Evolutionary conservation across 2,329 filamentous ascomycete species (phyloP).

Genomic region (Cladosporium sphaerospermum): DNA sequence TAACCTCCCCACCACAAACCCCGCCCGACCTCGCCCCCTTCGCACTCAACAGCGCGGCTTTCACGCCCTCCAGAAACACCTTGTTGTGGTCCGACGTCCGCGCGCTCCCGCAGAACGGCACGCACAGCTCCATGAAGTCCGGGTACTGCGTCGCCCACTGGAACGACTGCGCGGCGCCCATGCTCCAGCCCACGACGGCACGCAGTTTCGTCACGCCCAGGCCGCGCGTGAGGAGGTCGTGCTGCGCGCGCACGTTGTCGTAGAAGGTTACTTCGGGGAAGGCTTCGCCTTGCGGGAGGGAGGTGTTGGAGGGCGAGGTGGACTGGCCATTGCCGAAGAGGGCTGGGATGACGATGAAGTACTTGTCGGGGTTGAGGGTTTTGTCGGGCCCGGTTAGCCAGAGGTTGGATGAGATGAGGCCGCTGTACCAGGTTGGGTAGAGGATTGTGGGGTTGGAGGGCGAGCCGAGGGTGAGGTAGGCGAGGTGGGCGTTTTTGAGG

Average conservation of each 20-base stretch:
- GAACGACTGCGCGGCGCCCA: constrained; percentile 60
- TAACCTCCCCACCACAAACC: constrained; percentile 41
- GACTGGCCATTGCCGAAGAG: constrained; percentile 66
- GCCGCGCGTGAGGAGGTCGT: constrained; percentile 59
- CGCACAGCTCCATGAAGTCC: constrained; percentile 57
- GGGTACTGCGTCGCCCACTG: constrained; percentile 34
- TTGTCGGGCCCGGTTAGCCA: constrained; percentile 66
- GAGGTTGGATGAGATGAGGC: constrained; percentile 62
- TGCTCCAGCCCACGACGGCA: constrained; percentile 63
- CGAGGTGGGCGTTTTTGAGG: constrained; percentile 60
- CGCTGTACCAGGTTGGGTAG: constrained; percentile 73
- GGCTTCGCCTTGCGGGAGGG: constrained; percentile 34
- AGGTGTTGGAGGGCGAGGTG: constrained; percentile 57
- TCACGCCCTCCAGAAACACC: constrained; percentile 61
- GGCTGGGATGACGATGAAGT: constrained; percentile 63
- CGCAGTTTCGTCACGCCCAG: constrained; percentile 54
- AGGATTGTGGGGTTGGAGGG: constrained; percentile 58
- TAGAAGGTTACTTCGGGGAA: constrained; percentile 61
- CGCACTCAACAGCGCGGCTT: constrained; percentile 52
- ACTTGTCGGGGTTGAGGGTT: constrained; percentile 57
- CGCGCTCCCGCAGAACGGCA: constrained; percentile 62
- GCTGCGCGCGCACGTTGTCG: constrained; percentile 63
- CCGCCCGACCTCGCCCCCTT: constrained; percentile 51
- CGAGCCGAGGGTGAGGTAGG: constrained; percentile 70
- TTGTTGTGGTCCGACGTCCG: constrained; percentile 62